Evolutionary conservation across 331 rosid genomes (phyloP).

Genomic region (Stylosanthes scabra): DNA sequence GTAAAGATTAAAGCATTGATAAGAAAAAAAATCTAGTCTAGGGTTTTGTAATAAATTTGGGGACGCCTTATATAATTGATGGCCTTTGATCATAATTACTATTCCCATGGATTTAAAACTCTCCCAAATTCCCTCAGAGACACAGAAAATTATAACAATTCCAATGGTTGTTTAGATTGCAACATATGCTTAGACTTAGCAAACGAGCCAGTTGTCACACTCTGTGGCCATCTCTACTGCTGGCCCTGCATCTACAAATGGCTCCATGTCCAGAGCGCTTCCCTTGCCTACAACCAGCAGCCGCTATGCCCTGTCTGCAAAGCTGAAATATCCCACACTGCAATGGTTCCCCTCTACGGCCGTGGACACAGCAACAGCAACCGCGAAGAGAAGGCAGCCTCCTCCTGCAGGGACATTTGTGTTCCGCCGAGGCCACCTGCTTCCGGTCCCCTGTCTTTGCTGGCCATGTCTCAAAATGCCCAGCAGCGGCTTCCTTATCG

Average conservation of each 20-base stretch:
- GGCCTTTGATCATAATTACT: slow-evolving; percentile 64
- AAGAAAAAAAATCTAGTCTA: too few species aligned
- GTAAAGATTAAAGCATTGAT: neutral
- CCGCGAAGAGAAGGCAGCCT: slow-evolving; percentile 43
- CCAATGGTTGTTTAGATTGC: slow-evolving; percentile 73
- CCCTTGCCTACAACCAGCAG: slow-evolving; percentile 72
- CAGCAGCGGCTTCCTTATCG: slow-evolving; percentile 80
- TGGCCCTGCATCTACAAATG: slow-evolving; percentile 98
- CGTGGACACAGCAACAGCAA: slow-evolving; percentile 66
- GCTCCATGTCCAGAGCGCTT: slow-evolving; percentile 84
- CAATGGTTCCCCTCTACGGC: slow-evolving; percentile 88
- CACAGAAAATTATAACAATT: slow-evolving; percentile 39
- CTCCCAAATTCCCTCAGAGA: slow-evolving; percentile 40
- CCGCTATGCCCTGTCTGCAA: slow-evolving; percentile 98
- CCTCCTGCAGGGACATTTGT: slow-evolving; percentile 36
- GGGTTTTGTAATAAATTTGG: slow-evolving; percentile 7
- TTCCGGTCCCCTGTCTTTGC: slow-evolving; percentile 46
- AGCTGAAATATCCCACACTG: slow-evolving; percentile 73
- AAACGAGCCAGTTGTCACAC: slow-evolving; percentile 83
- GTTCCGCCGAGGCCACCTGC: slow-evolving; percentile 91
- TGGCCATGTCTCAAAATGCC: slow-evolving; percentile 47
- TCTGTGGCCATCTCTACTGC: slow-evolving; percentile 94
- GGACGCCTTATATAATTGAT: slow-evolving; percentile 40
- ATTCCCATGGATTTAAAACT: slow-evolving; percentile 59
- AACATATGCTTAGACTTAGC: slow-evolving; percentile 89